Base-by-base conservation (phyloP, 495 filamentous ascomycete genomes). In the Penicillium nucicola region DNA sequence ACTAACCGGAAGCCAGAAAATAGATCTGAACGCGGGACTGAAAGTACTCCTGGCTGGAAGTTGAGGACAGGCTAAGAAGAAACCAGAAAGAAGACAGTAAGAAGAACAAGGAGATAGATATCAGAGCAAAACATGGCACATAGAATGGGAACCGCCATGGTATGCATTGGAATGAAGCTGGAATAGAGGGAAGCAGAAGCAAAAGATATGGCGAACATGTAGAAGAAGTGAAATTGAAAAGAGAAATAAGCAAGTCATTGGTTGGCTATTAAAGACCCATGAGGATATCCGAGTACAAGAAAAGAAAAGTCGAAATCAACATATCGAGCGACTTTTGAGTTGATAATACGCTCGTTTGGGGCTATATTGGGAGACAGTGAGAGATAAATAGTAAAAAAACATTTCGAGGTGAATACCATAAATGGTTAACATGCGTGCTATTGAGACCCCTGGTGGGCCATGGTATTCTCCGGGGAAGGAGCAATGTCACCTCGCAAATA, bases 161-260 rank as follows among this genome's bases (percentile, higher is more conserved):
- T 48, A 65, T 65, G 61, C 61, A 65, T 52, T 46, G 50, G 45
- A 37, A 9, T 28, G 32, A 42, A 41, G 50, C 44, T 42, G 37
- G 28, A 54, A 42, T 42, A 53, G 15, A 51, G 31, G 9, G 25
- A 48, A 20, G 20, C 8, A 18, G 36, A 15, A 36, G 46, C 44
- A 57, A 39, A 31, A 23, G 35, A 48, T 44, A 50, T 53, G 50
- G 43, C 43, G 42, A 48, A 50, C 23, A 36, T 25, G 30, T 32
- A 20, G 23, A 47, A 12, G 32, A 30, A n/a, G n/a, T n/a, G n/a
- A n/a, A n/a, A n/a, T n/a, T n/a, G n/a, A n/a, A 38, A n/a, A 19
- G 13, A 17, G 34, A 22, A 18, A n/a, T 19, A 43, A 11, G 2
- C 15, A 14, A 45, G 14, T 20, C 31, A 23, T 22, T n/a, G 39